Percentiles rank a stretch among this genome's conserved stretches.
Evolutionary conservation across 768 basidiomycete species (phyloP).

Genomic region (Kwoniella shandongensis): DNA sequence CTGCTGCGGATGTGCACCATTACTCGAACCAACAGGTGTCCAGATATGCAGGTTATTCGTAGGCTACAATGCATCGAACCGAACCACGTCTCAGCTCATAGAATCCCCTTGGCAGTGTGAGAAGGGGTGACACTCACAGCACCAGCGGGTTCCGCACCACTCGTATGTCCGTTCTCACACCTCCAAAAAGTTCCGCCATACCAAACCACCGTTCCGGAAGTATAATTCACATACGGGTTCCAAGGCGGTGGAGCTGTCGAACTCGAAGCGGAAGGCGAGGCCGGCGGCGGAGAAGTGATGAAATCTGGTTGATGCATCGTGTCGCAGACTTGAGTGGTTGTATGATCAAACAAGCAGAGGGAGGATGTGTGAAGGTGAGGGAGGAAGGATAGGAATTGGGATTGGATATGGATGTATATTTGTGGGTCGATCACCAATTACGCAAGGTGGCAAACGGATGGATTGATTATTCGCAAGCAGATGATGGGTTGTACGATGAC

Average conservation of each 20-base stretch:
- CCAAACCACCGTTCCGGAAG: constrained; percentile 25
- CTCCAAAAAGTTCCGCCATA: constrained; percentile 37
- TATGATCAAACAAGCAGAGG: no score
- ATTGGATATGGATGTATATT: no score
- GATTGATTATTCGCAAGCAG: no score
- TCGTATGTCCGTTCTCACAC: constrained; percentile 32
- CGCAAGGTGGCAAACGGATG: no score
- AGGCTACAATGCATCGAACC: constrained; percentile 18
- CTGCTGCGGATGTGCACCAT: background rate
- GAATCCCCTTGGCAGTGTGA: background rate
- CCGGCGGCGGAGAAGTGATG: constrained; percentile 1
- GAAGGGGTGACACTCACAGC: constrained; percentile 24
- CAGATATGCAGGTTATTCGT: constrained; percentile 36
- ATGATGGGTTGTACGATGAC: no score
- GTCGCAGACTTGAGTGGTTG: no score
- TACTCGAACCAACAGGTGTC: constrained; percentile 32
- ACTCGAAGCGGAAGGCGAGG: no score
- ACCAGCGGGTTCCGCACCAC: constrained; percentile 17
- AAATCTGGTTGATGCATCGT: constrained; percentile 12
- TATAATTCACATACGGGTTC: constrained; percentile 14
- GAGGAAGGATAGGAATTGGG: no score
- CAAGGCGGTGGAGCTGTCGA: constrained; percentile 11
- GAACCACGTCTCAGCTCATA: background rate
- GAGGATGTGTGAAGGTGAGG: no score
- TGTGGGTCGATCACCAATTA: no score